Conservation (phyloP, 352 stramenopile species). For the Salisapilia sapeloensis region DNA sequence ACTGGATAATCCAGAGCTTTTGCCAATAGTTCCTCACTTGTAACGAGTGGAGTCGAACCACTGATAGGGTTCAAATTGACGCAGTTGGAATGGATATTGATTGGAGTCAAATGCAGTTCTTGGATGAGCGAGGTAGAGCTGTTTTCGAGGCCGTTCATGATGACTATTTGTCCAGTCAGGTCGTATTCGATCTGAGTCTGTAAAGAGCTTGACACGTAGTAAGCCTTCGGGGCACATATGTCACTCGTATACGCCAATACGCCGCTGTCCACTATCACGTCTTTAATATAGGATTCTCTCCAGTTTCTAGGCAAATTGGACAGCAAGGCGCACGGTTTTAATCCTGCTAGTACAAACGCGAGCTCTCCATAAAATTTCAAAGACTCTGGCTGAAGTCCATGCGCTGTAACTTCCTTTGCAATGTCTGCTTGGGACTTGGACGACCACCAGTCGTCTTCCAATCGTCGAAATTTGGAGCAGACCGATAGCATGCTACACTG, state of each 20-base stretch:
- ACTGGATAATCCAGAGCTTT: too few species aligned
- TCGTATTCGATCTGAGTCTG: too few species aligned
- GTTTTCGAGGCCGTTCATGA: too few species aligned
- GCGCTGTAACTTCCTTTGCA: conserved; percentile 5
- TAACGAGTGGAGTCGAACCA: too few species aligned
- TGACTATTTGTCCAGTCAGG: too few species aligned
- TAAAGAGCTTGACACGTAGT: too few species aligned
- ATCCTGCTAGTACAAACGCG: conserved; percentile 31
- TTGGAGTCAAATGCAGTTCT: too few species aligned
- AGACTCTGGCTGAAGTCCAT: conserved; percentile 18
- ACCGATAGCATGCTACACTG: conserved; percentile 12
- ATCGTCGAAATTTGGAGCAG: conserved; percentile 7
- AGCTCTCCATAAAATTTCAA: conserved; percentile 67
- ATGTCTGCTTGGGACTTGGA: conserved; percentile 9
- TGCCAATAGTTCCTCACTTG: too few species aligned
- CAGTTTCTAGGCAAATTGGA: conserved; percentile 38
- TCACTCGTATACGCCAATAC: conserved; percentile 8
- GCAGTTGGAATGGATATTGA: too few species aligned
- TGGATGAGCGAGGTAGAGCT: too few species aligned
- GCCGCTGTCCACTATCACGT: conserved; percentile 20
- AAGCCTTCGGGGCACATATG: too few species aligned
- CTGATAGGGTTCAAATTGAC: too few species aligned
- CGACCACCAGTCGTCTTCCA: conserved; percentile 18
- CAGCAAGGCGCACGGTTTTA: conserved; percentile 48
- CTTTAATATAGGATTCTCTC: conserved; percentile 16